A percentile compares a stretch with the other conserved stretches of the same genome.
phyloP scores from a whole-genome alignment of 1,284 basidiomycete genomes.

The Anthracocystis panici-leucophaei region DNA sequence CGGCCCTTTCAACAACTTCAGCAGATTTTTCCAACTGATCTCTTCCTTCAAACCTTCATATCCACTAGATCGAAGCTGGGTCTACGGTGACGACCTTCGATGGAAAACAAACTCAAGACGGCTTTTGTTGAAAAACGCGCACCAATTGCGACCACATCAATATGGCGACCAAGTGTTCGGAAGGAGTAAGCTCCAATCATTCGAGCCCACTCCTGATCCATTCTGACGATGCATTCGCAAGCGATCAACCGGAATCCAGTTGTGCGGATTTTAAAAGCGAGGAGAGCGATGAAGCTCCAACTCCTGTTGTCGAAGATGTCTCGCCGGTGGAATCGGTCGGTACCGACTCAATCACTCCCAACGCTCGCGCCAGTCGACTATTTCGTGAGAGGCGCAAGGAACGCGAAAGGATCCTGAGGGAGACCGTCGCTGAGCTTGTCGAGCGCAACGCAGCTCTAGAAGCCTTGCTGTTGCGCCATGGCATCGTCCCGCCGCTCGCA shows the following conservation, averaged over 20 bases:
- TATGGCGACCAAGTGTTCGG: background rate
- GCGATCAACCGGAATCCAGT: background rate
- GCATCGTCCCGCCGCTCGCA: constrained; percentile 16
- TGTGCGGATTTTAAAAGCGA: background rate
- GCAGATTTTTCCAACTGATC: background rate
- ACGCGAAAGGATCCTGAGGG: constrained; percentile 30
- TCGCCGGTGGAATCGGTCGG: background rate
- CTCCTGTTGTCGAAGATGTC: background rate
- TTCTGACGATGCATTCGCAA: background rate
- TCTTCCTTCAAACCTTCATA: too few relatives aligned
- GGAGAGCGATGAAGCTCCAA: background rate
- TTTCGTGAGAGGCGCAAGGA: constrained; percentile 44
- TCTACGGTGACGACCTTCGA: background rate
- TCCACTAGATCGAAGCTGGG: background rate
- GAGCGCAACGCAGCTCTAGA: constrained; percentile 34
- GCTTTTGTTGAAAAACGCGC: too few relatives aligned
- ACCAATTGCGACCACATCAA: background rate
- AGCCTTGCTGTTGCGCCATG: constrained; percentile 18
- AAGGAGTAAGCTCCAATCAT: background rate
- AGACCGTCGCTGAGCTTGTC: constrained; percentile 27
- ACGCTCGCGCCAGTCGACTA: constrained; percentile 31
- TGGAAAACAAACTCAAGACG: background rate
- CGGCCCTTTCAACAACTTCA: background rate
- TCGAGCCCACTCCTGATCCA: background rate
- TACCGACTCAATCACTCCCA: constrained; percentile 9